Percentiles rank a stretch among this genome's conserved stretches.
Evolutionary conservation across 257 asterid species (phyloP).

Genomic region (Solanum tarijense): DNA sequence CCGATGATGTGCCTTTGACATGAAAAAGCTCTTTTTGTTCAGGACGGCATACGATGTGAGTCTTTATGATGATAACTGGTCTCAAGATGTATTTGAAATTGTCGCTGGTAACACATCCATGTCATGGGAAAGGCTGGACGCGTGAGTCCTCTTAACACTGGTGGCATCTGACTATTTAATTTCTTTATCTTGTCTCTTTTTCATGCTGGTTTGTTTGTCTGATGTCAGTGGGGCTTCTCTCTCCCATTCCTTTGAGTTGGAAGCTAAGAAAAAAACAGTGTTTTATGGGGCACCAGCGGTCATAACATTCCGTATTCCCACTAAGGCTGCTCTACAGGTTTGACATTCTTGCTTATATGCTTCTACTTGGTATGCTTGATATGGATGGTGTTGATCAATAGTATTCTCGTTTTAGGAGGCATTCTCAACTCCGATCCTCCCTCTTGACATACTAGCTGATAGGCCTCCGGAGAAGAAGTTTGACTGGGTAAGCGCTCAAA

Average conservation of each 20-base stretch:
- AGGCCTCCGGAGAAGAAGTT: conserved; percentile 75
- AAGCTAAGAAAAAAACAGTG: conserved; percentile 52
- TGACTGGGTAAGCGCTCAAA: conserved; percentile 62
- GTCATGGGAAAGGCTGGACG: conserved; percentile 94
- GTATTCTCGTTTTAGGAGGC: conserved; percentile 47
- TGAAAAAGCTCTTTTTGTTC: conserved; percentile 7
- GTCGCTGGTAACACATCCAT: conserved; percentile 72
- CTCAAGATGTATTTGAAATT: conserved; percentile 44
- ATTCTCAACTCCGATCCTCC: conserved; percentile 75
- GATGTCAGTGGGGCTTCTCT: conserved; percentile 51
- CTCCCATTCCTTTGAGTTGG: conserved; percentile 87
- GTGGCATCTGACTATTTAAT: not conserved
- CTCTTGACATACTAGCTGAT: conserved; percentile 81
- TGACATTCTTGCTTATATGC: conserved; percentile 4
- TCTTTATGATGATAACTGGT: conserved; percentile 76
- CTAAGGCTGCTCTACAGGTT: conserved; percentile 81
- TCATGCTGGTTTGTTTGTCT: conserved; percentile 4
- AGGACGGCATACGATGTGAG: conserved; percentile 91
- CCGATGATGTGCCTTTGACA: not conserved
- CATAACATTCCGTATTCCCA: conserved; percentile 78
- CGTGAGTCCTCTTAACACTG: conserved; percentile 35
- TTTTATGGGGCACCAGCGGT: conserved; percentile 71
- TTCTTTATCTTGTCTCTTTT: not conserved
- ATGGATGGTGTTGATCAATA: not conserved
- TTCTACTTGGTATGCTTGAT: not conserved